Base-by-base conservation (phyloP, 495 filamentous ascomycete species). In the Aspergillus kassunensis region DNA sequence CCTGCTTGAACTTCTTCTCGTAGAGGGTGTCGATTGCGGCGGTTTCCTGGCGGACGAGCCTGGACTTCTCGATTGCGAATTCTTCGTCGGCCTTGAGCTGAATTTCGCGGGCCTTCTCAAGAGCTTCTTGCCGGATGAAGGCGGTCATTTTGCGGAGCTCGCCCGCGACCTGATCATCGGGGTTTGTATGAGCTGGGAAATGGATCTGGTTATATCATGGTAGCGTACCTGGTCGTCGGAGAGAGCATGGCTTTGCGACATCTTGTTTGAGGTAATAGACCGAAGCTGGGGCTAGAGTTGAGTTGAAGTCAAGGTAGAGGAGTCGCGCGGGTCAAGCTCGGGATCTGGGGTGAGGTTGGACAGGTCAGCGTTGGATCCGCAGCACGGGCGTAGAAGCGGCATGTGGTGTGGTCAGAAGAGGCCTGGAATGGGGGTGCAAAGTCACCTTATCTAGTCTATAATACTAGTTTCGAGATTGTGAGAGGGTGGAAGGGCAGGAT, bases 141-240 rank as follows among this genome's bases (percentile, higher is more conserved):
- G 91, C 90, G 39, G 95, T 97, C 95, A 99, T 99, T 80, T 99
- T 99, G 78, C 86, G 89, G 68, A 99, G 89, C 81, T 99, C 95
- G 69, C 82, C 81, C 65, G 85, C 80, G 73, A 99, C 92, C 91
- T 97, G 58, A 53, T 52, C 24, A 4, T 41, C 47, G 49, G 43
- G 48, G 55, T 37, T 41, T 54, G 56, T 37, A 61, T 58, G 44
- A 55, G 55, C 55, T 54, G 45, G 42, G 35, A 47, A 18, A 7
- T 35, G 33, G 11, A 37, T 4, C 43, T 62, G 49, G 44, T 45
- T 49, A 53, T 45, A 18, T 27, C 31, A 10, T 36, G 46, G 51
- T 37, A 51, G 46, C 39, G 46, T 78, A 91, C 92, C 86, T 97
- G 91, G 71, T 96, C 92, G 78, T 97, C 92, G 69, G 90, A 95